Conservation (phyloP, 192 early-diverging fungal genomes). For the Coemansia furcata region DNA sequence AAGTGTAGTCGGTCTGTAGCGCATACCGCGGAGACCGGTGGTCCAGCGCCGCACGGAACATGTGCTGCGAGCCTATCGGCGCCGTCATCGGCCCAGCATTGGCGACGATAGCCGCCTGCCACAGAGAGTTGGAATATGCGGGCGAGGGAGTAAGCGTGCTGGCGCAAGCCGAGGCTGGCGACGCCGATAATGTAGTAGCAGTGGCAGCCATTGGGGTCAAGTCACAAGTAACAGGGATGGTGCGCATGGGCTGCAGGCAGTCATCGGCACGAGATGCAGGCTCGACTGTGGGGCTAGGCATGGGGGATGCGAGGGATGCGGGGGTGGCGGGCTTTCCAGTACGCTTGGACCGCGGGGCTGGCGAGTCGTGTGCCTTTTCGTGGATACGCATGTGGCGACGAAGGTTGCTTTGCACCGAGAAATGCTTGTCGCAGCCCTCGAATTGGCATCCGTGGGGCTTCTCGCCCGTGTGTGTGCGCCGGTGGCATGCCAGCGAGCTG, state of each 20-base stretch:
- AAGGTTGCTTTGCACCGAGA: conserved; percentile 52
- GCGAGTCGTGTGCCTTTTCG: conserved; percentile 16
- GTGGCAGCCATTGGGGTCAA: neutral
- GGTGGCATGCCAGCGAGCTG: conserved; percentile 49
- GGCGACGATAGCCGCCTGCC: neutral
- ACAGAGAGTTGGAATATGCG: neutral
- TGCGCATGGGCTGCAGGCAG: conserved; percentile 8
- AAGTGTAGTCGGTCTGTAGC: neutral
- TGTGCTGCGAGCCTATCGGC: conserved; percentile 3
- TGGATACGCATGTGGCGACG: conserved; percentile 48
- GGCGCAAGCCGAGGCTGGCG: neutral
- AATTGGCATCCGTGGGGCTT: conserved; percentile 50
- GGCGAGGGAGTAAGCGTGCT: neutral
- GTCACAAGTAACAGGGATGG: neutral
- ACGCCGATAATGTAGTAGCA: neutral
- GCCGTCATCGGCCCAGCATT: conserved; percentile 18
- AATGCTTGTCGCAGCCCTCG: conserved; percentile 42
- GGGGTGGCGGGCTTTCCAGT: neutral
- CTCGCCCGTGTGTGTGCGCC: conserved; percentile 52
- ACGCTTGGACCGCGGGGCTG: conserved; percentile 3
- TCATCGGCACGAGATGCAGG: neutral
- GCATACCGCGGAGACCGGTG: conserved; percentile 5
- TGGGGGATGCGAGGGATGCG: neutral
- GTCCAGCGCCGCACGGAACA: neutral
- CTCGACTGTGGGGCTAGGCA: neutral